A percentile compares a stretch with the other conserved stretches of the same genome.
Evolutionary conservation across 2,329 filamentous ascomycete species (phyloP).

Genomic region (Sporothrix pallida): DNA sequence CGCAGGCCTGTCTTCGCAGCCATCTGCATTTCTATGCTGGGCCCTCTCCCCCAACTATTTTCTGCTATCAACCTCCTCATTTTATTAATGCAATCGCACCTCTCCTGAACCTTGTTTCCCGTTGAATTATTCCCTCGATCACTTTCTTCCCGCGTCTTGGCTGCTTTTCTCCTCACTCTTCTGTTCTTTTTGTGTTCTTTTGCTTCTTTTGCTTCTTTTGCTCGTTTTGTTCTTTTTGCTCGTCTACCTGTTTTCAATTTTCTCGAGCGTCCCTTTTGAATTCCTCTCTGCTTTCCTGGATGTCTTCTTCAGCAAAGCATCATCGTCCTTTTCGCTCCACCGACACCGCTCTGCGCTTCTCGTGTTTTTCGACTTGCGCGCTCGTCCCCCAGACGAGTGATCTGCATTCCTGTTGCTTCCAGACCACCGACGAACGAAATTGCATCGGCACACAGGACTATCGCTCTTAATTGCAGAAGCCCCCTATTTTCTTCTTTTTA

Average conservation of each 20-base stretch:
- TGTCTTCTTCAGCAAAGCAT: conserved; percentile 6
- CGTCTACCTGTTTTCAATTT: neutral
- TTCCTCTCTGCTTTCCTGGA: neutral
- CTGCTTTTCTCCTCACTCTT: conserved; percentile 15
- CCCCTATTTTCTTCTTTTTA: neutral
- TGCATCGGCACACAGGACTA: conserved; percentile 1
- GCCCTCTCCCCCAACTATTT: neutral
- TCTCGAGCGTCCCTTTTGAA: neutral
- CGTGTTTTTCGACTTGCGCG: neutral
- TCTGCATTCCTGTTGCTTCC: conserved; percentile 27
- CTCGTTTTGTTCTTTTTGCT: neutral
- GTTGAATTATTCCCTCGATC: conserved; percentile 8
- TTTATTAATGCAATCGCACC: conserved; percentile 25
- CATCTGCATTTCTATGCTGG: conserved; percentile 28
- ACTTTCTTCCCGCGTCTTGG: conserved; percentile 4
- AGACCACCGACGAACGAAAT: neutral
- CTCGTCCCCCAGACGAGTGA: conserved; percentile 11
- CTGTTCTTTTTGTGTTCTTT: conserved; percentile 21
- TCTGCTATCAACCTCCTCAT: conserved; percentile 33
- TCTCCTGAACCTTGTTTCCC: conserved; percentile 7
- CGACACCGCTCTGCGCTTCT: neutral
- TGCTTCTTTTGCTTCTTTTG: neutral
- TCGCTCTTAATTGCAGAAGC: neutral
- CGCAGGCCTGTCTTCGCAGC: conserved; percentile 28
- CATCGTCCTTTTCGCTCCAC: neutral